Conservation (phyloP, 176 grass and related monocot species). For the Hyparrhenia diplandra region DNA sequence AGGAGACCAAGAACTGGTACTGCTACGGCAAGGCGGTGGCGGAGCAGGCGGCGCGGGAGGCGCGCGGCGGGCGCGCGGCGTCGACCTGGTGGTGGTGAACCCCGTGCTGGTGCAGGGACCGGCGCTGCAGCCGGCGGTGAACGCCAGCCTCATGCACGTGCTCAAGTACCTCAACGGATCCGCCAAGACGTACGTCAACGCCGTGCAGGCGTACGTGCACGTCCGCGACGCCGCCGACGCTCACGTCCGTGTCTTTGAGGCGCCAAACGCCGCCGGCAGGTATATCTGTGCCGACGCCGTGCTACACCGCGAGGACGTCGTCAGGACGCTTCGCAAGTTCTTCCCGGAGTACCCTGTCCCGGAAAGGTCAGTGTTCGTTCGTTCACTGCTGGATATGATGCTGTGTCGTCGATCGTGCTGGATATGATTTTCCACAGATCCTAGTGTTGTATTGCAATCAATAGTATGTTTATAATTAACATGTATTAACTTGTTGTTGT, state of each 20-base stretch:
- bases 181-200: constrained; percentile 56
- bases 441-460: too few species aligned
- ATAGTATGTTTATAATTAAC: too few species aligned
- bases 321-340: constrained; percentile 48
- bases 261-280: constrained; percentile 36
- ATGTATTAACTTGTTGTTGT: background rate
- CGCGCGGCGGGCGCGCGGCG: constrained; percentile 37
- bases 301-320: constrained; percentile 71
- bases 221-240: constrained; percentile 69
- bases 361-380: constrained; percentile 29
- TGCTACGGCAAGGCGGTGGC: constrained; percentile 80
- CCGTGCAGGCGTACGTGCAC: constrained; percentile 85
- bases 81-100: constrained; percentile 62
- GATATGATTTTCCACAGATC: too few species aligned
- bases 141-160: constrained; percentile 72
- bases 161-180: constrained; percentile 79
- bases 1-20: constrained; percentile 76
- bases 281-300: constrained; percentile 67
- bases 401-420: background rate
- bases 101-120: constrained; percentile 77
- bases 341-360: constrained; percentile 66
- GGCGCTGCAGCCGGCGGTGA: constrained; percentile 63
- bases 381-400: background rate
- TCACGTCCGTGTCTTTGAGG: constrained; percentile 69
- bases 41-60: constrained; percentile 65